phyloP scores from a whole-genome alignment of 1,284 basidiomycete genomes.

The Sparassis latifolia region DNA sequence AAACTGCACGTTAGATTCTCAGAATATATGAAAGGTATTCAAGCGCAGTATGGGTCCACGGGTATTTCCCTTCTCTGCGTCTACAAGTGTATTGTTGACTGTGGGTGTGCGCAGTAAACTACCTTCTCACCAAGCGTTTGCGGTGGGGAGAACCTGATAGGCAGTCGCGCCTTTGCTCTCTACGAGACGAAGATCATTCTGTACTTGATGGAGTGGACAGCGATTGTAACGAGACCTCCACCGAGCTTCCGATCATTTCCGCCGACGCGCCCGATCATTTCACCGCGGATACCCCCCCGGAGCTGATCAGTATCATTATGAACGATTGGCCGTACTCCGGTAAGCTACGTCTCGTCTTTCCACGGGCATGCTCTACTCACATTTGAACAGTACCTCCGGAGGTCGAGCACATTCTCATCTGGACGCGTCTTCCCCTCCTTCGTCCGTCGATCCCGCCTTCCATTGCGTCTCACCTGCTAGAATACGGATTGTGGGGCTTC shows the following conservation, averaged over 20 bases:
- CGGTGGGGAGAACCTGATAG: constrained; percentile 69
- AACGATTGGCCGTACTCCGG: constrained; percentile 86
- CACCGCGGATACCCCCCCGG: constrained; percentile 48
- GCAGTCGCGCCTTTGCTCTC: constrained; percentile 40
- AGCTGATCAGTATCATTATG: constrained; percentile 63
- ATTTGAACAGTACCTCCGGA: constrained; percentile 56
- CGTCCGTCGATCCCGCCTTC: constrained; percentile 38
- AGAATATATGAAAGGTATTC: constrained; percentile 50
- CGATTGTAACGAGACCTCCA: neutral
- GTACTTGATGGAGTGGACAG: neutral
- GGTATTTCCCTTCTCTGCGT: constrained; percentile 34
- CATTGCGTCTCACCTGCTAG: constrained; percentile 47
- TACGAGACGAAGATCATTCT: constrained; percentile 11
- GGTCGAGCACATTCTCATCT: constrained; percentile 70
- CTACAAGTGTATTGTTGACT: neutral
- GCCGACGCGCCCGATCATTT: constrained; percentile 47
- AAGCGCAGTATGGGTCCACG: constrained; percentile 54
- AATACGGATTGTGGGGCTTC: constrained; percentile 75
- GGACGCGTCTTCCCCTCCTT: constrained; percentile 67
- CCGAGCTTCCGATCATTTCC: constrained; percentile 21
- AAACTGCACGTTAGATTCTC: constrained; percentile 60
- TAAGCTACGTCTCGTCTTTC: constrained; percentile 21
- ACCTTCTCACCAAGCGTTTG: constrained; percentile 56
- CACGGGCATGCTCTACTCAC: neutral
- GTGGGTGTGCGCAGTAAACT: constrained; percentile 42